Conservation (phyloP, 768 basidiomycete species). For the Lactarius vividus region DNA sequence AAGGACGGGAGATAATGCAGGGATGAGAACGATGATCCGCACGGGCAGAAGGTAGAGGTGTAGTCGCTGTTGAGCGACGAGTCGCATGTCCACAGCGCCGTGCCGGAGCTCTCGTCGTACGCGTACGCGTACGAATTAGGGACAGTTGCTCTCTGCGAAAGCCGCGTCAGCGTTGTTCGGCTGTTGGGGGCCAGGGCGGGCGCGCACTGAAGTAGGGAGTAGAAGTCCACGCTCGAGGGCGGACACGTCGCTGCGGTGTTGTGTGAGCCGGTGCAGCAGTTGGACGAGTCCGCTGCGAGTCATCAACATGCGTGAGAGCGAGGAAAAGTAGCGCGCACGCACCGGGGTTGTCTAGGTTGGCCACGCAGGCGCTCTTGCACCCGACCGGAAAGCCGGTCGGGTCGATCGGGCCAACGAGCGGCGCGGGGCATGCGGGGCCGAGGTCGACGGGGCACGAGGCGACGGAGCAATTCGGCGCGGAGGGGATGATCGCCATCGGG, state of each 20-base stretch:
- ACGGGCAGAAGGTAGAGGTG: slow-evolving; percentile 35
- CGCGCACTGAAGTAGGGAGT: slow-evolving; percentile 17
- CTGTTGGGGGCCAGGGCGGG: neutral
- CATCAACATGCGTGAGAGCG: neutral
- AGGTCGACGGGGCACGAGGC: slow-evolving; percentile 33
- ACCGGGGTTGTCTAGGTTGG: slow-evolving; percentile 39
- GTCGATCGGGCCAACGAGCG: slow-evolving; percentile 53
- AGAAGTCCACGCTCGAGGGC: slow-evolving; percentile 31
- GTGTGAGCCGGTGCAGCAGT: slow-evolving; percentile 37
- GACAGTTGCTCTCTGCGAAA: slow-evolving; percentile 40
- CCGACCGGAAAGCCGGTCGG: slow-evolving; percentile 54
- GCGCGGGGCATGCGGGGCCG: slow-evolving; percentile 43
- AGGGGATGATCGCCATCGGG: slow-evolving; percentile 31
- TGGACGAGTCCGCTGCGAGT: slow-evolving; percentile 38
- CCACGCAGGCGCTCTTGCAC: slow-evolving; percentile 57
- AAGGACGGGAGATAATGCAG: neutral
- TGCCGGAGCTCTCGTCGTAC: slow-evolving; percentile 50
- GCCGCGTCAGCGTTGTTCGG: neutral
- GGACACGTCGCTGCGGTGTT: slow-evolving; percentile 39
- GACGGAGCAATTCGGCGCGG: slow-evolving; percentile 30
- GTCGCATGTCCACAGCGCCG: slow-evolving; percentile 53
- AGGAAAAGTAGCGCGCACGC: slow-evolving; percentile 3
- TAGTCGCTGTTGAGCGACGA: slow-evolving; percentile 34
- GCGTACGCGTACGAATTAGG: slow-evolving; percentile 53
- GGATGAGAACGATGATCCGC: neutral